Percentiles rank a stretch among this genome's conserved stretches.
Conservation (phyloP, 2,329 filamentous ascomycete genomes). For the Trichophyton verrucosum region DNA sequence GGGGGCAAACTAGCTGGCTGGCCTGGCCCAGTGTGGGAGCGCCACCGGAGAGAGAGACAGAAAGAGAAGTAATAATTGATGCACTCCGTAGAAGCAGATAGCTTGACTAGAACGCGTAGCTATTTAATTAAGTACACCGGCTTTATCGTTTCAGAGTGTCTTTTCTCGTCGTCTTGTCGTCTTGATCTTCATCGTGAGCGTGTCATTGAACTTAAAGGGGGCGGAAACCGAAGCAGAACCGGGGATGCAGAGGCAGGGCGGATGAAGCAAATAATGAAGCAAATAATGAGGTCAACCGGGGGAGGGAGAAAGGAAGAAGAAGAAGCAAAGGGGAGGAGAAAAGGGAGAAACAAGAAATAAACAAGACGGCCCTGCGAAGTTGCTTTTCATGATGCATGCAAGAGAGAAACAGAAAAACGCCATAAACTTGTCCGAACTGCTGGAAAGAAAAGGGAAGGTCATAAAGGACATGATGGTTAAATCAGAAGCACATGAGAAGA, state of each 20-base stretch:
- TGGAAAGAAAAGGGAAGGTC: too few relatives aligned
- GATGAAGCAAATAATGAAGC: not conserved
- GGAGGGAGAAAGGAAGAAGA: not conserved
- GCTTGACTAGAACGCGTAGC: too few relatives aligned
- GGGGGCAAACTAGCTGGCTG: too few relatives aligned
- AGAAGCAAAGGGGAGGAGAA: not conserved
- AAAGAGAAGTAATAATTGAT: too few relatives aligned
- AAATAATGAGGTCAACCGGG: not conserved
- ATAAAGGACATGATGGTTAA: too few relatives aligned
- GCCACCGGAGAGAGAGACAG: too few relatives aligned
- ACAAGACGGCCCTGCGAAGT: too few relatives aligned
- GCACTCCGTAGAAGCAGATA: too few relatives aligned
- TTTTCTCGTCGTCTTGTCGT: not conserved
- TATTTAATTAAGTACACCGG: not conserved
- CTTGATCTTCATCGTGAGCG: not conserved
- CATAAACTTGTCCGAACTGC: too few relatives aligned
- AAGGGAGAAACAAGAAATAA: not conserved
- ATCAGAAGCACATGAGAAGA: too few relatives aligned
- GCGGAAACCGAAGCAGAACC: not conserved
- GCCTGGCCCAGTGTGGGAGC: too few relatives aligned
- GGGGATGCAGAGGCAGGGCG: not conserved
- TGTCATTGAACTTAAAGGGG: not conserved
- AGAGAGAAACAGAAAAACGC: not conserved
- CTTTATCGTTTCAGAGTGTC: not conserved
- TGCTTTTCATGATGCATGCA: not conserved